Conservation (phyloP, 2,329 filamentous ascomycete genomes). For the Stagonosporopsis vannaccii region DNA sequence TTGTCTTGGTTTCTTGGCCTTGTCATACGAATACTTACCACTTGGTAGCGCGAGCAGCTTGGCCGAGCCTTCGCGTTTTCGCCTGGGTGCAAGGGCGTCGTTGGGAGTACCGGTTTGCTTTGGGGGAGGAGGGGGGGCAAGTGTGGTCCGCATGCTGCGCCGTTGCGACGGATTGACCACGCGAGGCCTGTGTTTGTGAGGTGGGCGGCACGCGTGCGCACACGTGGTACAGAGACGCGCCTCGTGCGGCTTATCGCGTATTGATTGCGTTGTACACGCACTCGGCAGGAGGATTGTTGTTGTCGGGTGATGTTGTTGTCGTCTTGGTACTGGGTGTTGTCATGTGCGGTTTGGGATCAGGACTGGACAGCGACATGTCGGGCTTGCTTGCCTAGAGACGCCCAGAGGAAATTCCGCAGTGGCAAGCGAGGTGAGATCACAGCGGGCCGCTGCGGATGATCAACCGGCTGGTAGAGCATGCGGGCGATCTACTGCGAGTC, state of each 20-base stretch:
- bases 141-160: neutral
- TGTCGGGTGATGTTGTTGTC: neutral
- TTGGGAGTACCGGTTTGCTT: too few species aligned
- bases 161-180: too few species aligned
- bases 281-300: too few species aligned
- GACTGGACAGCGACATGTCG: neutral
- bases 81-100: neutral
- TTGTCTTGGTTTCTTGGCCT: too few species aligned
- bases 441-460: conserved; percentile 12
- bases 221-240: neutral
- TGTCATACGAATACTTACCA: too few species aligned
- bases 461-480: neutral
- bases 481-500: neutral
- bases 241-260: neutral
- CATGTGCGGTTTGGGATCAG: conserved; percentile 6
- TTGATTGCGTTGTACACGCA: neutral
- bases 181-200: too few species aligned
- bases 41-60: neutral
- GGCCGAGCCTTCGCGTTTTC: neutral
- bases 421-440: conserved; percentile 10
- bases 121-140: neutral
- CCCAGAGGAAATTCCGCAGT: neutral
- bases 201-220: neutral
- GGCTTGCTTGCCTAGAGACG: conserved; percentile 1
- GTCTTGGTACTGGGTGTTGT: neutral